Evolutionary conservation across 2,329 filamentous ascomycete genomes (phyloP), one percentile per base, ranked within the genome.

Genomic region (Verticillium dahliae): DNA sequence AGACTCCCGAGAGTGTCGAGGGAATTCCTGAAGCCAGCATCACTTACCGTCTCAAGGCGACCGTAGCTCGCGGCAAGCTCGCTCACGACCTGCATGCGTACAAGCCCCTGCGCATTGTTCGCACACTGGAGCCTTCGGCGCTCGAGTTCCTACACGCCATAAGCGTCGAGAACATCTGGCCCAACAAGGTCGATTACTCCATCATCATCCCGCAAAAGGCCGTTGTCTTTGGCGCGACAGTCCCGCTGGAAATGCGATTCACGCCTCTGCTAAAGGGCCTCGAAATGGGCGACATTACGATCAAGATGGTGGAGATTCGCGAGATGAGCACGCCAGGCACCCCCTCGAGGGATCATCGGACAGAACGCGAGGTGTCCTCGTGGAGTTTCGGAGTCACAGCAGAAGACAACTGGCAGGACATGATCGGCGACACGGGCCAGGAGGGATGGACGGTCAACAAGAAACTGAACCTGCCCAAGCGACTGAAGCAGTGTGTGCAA

Each of bases 81-180:
- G 88, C 90, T 69, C 94, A 96, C 78, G 92, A 97, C 72, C 80
- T 96, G 58, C 86, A 90, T 67, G 85, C 91, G 38, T 89, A 89
- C 72, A 94, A 94, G 74, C 88, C 90, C 60, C 75, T 95, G 61
- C 85, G 91, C 61, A 85, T 94, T 61, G 90, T 94, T 62, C 85
- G 91, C 61, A 94, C 91, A 0, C 78, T 93, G 56, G 89, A 91
- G 63, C 84, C 90, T 11, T 88, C 87, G 58, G 89, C 90, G 11
- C 80, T 93, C 62, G 90, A 94, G 71, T 84, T 93, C 65, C 82
- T 90, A 41, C 90, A 98, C 74, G 89, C 92, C 57, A 95, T 97
- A 91, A 91, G 91, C 65, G 93, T 98, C 66, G 93, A 97, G 75
- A 97, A 97, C 71, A 90, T 96, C 65, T 99, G 95, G 95, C 90